A percentile compares a stretch with the other conserved stretches of the same genome.
Conservation (phyloP, 495 filamentous ascomycete species). For the Penicillium ochrochloron region DNA sequence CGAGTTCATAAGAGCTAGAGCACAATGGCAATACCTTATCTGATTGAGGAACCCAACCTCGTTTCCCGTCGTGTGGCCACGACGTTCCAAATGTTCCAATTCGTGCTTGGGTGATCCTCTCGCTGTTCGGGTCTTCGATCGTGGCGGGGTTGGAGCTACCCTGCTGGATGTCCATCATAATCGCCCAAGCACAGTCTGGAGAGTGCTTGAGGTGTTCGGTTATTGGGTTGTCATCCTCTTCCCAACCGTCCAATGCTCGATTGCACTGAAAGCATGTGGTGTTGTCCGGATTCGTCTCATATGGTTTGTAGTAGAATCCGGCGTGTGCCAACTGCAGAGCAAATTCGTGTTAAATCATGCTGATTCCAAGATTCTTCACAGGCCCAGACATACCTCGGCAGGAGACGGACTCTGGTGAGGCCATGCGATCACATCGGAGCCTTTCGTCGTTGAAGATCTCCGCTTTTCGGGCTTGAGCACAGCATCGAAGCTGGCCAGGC, state of each 20-base stretch:
- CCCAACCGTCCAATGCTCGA: constrained; percentile 85
- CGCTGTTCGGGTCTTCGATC: constrained; percentile 72
- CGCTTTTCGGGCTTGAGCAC: constrained; percentile 63
- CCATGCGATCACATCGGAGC: constrained; percentile 70
- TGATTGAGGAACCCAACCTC: constrained; percentile 84
- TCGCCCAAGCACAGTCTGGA: constrained; percentile 83
- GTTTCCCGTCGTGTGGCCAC: constrained; percentile 91
- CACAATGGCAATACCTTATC: constrained; percentile 65
- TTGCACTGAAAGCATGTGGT: constrained; percentile 85
- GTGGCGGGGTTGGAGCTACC: constrained; percentile 64
- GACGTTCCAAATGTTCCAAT: constrained; percentile 72
- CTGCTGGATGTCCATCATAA: constrained; percentile 71
- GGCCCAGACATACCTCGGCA: constrained; percentile 57
- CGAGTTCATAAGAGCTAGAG: constrained; percentile 17
- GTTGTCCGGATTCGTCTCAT: constrained; percentile 77
- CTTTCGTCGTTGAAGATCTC: constrained; percentile 68
- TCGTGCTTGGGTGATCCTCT: constrained; percentile 73
- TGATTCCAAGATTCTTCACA: neutral
- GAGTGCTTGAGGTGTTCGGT: constrained; percentile 85
- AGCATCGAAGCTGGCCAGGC: constrained; percentile 74
- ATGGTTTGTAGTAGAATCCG: constrained; percentile 87
- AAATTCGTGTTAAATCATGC: constrained; percentile 13
- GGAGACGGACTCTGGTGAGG: constrained; percentile 71
- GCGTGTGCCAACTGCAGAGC: constrained; percentile 75
- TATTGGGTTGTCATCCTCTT: constrained; percentile 76